phyloP scores from a whole-genome alignment of 768 basidiomycete genomes.

The Cystobasidium tubakii region DNA sequence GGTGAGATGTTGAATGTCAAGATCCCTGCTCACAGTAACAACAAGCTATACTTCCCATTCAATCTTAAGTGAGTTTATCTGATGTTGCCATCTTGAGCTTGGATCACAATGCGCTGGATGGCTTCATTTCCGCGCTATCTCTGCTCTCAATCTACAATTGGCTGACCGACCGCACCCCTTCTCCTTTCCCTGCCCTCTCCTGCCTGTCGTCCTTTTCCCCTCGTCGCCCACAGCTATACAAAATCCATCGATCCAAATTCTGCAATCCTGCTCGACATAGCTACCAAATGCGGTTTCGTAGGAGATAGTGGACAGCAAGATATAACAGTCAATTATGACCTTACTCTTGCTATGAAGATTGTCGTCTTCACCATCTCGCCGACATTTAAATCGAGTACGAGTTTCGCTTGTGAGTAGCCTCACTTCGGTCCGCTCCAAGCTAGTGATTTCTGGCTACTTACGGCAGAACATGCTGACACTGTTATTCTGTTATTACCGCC shows the following conservation, averaged over 20 bases:
- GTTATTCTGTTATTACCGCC: too few relatives aligned
- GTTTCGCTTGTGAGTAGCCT: conserved; percentile 37
- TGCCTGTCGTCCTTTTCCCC: background rate
- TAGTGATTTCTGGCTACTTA: too few relatives aligned
- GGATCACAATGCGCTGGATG: too few relatives aligned
- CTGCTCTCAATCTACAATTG: too few relatives aligned
- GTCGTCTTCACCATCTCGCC: conserved; percentile 40
- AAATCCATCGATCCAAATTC: conserved; percentile 41
- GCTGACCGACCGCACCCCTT: background rate
- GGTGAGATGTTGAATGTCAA: conserved; percentile 40
- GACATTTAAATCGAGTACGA: background rate
- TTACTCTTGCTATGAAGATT: conserved; percentile 42
- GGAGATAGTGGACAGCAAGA: conserved; percentile 1
- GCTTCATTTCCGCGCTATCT: too few relatives aligned
- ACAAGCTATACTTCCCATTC: conserved; percentile 44
- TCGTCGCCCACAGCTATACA: conserved; percentile 25
- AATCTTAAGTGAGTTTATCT: conserved; percentile 41
- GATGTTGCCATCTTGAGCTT: background rate
- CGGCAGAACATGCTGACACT: too few relatives aligned
- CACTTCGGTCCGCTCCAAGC: conserved; percentile 42
- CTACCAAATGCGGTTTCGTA: conserved; percentile 44
- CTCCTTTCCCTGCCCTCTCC: background rate
- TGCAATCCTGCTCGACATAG: conserved; percentile 42
- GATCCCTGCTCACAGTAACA: conserved; percentile 40
- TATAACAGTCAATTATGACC: conserved; percentile 40